Evolutionary conservation across 2,329 filamentous ascomycete species (phyloP), one percentile per base, ranked within the genome.

Genomic region (Metarhizium rileyi): DNA sequence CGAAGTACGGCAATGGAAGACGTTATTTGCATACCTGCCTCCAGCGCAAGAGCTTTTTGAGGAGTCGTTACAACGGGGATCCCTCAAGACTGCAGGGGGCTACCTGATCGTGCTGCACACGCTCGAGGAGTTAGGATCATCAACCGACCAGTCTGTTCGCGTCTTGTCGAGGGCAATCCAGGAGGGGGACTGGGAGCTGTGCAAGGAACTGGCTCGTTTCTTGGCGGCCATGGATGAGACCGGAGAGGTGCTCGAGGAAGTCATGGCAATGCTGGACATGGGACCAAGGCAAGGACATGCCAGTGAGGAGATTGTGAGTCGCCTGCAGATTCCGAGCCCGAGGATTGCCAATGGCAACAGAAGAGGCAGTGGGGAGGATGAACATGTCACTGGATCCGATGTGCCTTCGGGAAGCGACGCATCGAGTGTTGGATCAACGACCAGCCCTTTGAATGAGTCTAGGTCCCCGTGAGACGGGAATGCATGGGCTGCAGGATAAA

Each of bases 81-180:
- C 85, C 4, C 73, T 98, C 46, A 97, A 97, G 68, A 98, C 93
- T 5, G 94, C 93, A 2, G 91, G 90, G 9, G 93, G 94, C 1
- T 98, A 97, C 65, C 76, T 98, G n/a, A 80, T 98, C 18, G 87
- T 98, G 33, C 73, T 98, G 33, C 91, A 98, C 63, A 94, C 90
- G 0, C 76, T 86, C 51, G 81, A 86, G 55, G 84, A 87, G 63
- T 66, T 86, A 40, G 78, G 76, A 10, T 75, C 82, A 2, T 85
- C 83, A 20, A 84, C 82, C 14, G 83, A 87, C 58, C 86, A 91
- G 62, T 83, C 90, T 20, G 86, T 95, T 4, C 80, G 90, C 12
- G 72, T 98, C 23, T 77, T 98, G 50, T 81, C 81, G 28, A 76
- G 87, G 45, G 93, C 91, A 1, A 91, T 90, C 59, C 76, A 81